A percentile compares a stretch with the other conserved stretches of the same genome.
phyloP scores from a whole-genome alignment of 2,329 filamentous ascomycete genomes.

The Pseudogymnoascus sp. region DNA sequence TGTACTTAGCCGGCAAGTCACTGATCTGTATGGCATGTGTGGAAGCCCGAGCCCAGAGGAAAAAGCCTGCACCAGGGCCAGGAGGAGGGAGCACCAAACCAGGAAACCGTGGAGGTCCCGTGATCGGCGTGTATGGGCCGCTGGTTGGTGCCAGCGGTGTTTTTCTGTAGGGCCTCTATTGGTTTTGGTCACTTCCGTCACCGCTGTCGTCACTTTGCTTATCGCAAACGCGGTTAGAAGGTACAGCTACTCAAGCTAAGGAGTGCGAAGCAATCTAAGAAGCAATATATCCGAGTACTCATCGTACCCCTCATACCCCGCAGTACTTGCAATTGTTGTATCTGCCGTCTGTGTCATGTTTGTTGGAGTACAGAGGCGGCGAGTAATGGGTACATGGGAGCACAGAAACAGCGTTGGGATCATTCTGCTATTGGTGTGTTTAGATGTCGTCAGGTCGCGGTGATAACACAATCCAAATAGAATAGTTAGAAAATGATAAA shows the following conservation, averaged over 20 bases:
- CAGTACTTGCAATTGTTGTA: neutral
- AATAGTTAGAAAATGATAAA: too few relatives aligned
- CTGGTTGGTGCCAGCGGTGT: neutral
- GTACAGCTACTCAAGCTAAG: neutral
- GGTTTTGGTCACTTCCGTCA: neutral
- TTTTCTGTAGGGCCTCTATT: neutral
- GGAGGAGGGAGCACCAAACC: neutral
- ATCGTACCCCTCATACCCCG: neutral
- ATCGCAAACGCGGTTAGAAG: neutral
- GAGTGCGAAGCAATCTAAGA: neutral
- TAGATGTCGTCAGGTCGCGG: neutral
- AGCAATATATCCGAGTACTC: neutral
- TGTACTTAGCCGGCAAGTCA: conserved; percentile 4
- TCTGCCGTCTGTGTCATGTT: neutral
- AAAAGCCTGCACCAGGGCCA: neutral
- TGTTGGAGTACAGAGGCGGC: neutral
- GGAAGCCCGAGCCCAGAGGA: neutral
- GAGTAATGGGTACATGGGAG: neutral
- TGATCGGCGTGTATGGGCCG: conserved; percentile 4
- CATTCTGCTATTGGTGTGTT: neutral
- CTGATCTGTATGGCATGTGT: neutral
- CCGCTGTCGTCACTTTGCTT: neutral
- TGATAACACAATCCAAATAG: neutral
- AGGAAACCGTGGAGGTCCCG: neutral
- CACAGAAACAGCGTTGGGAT: neutral